phyloP scores from a whole-genome alignment of 2,329 filamentous ascomycete species.

The Botryosphaeria dothidea region DNA sequence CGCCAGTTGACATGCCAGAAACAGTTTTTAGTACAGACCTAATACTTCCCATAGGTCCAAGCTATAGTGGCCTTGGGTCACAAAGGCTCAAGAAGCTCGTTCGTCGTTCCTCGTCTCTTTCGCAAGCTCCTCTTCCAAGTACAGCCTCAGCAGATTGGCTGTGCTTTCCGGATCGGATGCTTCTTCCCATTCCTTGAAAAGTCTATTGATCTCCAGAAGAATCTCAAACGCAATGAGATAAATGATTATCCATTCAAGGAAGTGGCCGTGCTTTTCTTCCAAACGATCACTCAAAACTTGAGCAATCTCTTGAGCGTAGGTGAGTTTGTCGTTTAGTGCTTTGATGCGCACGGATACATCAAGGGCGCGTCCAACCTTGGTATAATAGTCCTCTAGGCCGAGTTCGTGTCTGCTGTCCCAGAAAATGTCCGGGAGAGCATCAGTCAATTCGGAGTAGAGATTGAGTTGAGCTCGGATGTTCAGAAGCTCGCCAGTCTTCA shows the following conservation, averaged over 20 bases:
- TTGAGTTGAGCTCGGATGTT: slow-evolving; percentile 90
- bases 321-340: slow-evolving; percentile 93
- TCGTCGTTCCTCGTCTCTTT: not conserved
- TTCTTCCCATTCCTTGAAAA: slow-evolving; percentile 63
- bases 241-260: slow-evolving; percentile 96
- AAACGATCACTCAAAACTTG: slow-evolving; percentile 83
- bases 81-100: not conserved
- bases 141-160: slow-evolving; percentile 41
- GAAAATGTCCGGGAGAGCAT: slow-evolving; percentile 92
- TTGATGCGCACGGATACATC: slow-evolving; percentile 92
- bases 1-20: not conserved
- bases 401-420: slow-evolving; percentile 92
- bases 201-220: slow-evolving; percentile 75
- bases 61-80: not conserved
- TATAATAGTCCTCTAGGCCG: slow-evolving; percentile 90
- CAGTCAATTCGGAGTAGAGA: slow-evolving; percentile 94
- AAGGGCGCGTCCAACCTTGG: slow-evolving; percentile 84
- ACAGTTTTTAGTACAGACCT: not conserved
- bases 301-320: slow-evolving; percentile 95
- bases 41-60: too few relatives aligned
- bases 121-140: slow-evolving; percentile 20
- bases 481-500: slow-evolving; percentile 90
- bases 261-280: slow-evolving; percentile 84
- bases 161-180: slow-evolving; percentile 44
- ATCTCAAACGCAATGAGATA: slow-evolving; percentile 91